Evolutionary conservation across 148 eudicot species (phyloP).

Genomic region (Rhododendron griersonianum): DNA sequence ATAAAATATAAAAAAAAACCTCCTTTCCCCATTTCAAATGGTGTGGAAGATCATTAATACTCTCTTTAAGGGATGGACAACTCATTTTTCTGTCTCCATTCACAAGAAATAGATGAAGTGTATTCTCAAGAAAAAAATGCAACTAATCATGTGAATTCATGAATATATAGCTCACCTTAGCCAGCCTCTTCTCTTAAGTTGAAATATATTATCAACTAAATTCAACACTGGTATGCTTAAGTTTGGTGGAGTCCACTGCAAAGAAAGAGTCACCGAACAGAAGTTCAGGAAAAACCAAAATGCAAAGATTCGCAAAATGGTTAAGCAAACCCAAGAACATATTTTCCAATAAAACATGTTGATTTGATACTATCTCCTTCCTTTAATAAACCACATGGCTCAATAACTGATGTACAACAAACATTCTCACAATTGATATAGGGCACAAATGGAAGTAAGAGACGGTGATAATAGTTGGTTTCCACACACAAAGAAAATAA

Average conservation of each 20-base stretch:
- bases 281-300: conserved; percentile 1
- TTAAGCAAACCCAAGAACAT: background rate
- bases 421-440: background rate
- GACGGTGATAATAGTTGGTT: background rate
- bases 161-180: conserved; percentile 53
- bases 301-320: conserved; percentile 4
- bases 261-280: conserved; percentile 14
- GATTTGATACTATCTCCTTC: background rate
- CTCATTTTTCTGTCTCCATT: background rate
- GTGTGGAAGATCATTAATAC: background rate
- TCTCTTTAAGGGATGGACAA: background rate
- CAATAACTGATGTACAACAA: background rate
- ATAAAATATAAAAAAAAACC: background rate
- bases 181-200: conserved; percentile 97
- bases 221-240: conserved; percentile 81
- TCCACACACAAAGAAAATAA: background rate
- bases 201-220: conserved; percentile 90
- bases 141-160: conserved; percentile 2
- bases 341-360: background rate
- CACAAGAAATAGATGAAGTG: background rate
- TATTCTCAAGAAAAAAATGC: conserved; percentile 4
- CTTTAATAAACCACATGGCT: background rate
- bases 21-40: background rate
- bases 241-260: conserved; percentile 99
- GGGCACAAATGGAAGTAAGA: background rate